Evolutionary conservation across 352 stramenopile genomes (phyloP).

Genomic region (Phytophthora vignae): DNA sequence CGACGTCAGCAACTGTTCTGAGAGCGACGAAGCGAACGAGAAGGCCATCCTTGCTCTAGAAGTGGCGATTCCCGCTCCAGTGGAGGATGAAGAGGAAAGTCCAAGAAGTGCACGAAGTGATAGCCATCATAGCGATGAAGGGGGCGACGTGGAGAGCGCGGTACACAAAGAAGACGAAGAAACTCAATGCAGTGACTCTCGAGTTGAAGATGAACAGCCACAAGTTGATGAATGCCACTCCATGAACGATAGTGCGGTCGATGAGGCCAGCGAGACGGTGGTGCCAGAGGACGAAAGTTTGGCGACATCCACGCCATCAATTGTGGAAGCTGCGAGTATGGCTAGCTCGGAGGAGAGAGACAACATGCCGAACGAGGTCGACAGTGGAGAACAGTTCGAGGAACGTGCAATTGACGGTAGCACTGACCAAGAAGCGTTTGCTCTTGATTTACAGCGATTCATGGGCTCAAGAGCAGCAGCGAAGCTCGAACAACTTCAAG

Average conservation of each 20-base stretch:
- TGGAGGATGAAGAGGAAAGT: constrained; percentile 15
- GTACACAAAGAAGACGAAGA: not conserved
- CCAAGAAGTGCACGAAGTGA: constrained; percentile 1
- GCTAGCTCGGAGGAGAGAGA: not conserved
- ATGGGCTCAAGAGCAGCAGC: constrained; percentile 43
- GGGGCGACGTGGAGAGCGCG: not conserved
- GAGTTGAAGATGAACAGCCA: not conserved
- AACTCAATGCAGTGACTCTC: not conserved
- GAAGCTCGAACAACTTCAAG: constrained; percentile 50
- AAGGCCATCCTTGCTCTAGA: constrained; percentile 58
- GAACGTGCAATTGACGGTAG: not conserved
- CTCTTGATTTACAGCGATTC: constrained; percentile 46
- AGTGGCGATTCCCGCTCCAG: constrained; percentile 21
- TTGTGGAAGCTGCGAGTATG: not conserved
- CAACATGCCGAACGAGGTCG: not conserved
- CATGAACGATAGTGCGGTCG: not conserved
- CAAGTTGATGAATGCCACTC: constrained; percentile 6
- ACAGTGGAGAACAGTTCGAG: not conserved
- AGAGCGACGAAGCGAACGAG: constrained; percentile 66
- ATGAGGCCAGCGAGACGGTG: not conserved
- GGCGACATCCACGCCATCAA: not conserved
- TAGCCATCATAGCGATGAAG: not conserved
- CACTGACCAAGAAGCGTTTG: constrained; percentile 22
- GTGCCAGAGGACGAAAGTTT: constrained; percentile 1
- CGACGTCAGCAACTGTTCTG: constrained; percentile 77